Evolutionary conservation across 2,329 filamentous ascomycete genomes (phyloP).

Genomic region (Lachnellula arida): DNA sequence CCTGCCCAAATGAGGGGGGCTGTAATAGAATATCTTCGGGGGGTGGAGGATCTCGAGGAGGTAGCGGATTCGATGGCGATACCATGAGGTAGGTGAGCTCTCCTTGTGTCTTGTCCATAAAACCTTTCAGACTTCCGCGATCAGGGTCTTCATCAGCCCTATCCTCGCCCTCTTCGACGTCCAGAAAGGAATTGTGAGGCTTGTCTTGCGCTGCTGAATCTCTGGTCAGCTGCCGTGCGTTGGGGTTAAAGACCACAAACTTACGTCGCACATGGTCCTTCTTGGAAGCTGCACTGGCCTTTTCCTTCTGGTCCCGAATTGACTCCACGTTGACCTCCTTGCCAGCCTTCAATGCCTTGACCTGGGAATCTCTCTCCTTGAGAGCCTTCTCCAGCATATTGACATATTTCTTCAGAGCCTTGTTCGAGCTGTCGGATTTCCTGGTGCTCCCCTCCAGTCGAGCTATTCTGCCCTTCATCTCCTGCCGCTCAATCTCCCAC

Average conservation of each 20-base stretch:
- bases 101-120: conserved; percentile 59
- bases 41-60: conserved; percentile 58
- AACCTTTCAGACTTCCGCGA: conserved; percentile 52
- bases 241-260: conserved; percentile 18
- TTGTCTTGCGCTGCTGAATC: conserved; percentile 19
- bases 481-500: conserved; percentile 98
- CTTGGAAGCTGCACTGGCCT: conserved; percentile 49
- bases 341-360: conserved; percentile 44
- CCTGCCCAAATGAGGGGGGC: conserved; percentile 42
- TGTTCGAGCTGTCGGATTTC: conserved; percentile 82
- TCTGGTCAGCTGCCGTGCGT: neutral
- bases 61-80: conserved; percentile 59
- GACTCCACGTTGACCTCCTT: conserved; percentile 37
- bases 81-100: conserved; percentile 67
- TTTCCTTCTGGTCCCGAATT: conserved; percentile 37
- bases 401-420: conserved; percentile 86
- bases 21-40: conserved; percentile 55
- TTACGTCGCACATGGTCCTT: conserved; percentile 54
- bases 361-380: conserved; percentile 76
- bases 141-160: conserved; percentile 32
- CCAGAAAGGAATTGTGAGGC: conserved; percentile 35
- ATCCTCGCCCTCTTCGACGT: conserved; percentile 42
- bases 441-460: conserved; percentile 85
- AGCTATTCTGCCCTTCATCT: conserved; percentile 98
- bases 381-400: conserved; percentile 83